Evolutionary conservation across 352 stramenopile species (phyloP).

Genomic region (Phytophthora pinifolia): DNA sequence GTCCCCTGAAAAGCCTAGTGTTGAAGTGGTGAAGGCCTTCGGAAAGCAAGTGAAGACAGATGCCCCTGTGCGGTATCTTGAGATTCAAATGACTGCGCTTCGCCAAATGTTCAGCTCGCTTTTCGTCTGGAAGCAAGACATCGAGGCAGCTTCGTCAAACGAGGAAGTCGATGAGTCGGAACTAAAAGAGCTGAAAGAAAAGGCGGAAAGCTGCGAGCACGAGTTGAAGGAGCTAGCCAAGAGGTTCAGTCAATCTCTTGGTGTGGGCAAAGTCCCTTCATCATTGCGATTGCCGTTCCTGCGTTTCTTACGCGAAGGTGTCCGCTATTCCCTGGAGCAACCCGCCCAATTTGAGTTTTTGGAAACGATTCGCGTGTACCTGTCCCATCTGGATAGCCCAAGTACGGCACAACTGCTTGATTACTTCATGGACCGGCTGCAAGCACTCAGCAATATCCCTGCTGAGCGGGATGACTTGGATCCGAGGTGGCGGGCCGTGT

Average conservation of each 20-base stretch:
- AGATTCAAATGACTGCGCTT: slow-evolving; percentile 88
- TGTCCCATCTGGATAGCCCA: slow-evolving; percentile 69
- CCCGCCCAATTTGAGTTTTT: slow-evolving; percentile 69
- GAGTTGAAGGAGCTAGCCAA: slow-evolving; percentile 77
- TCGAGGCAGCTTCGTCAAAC: slow-evolving; percentile 25
- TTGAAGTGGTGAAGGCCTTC: slow-evolving; percentile 82
- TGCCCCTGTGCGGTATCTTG: slow-evolving; percentile 75
- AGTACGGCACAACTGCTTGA: slow-evolving; percentile 62
- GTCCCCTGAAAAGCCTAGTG: slow-evolving; percentile 41
- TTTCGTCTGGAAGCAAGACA: slow-evolving; percentile 63
- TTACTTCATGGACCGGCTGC: slow-evolving; percentile 70
- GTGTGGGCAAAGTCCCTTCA: slow-evolving; percentile 68
- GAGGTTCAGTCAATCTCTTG: slow-evolving; percentile 79
- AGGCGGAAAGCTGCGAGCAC: slow-evolving; percentile 42
- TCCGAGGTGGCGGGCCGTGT: slow-evolving; percentile 52
- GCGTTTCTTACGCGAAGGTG: slow-evolving; percentile 80
- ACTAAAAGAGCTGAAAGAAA: slow-evolving; percentile 58
- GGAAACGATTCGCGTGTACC: slow-evolving; percentile 60
- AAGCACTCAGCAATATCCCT: slow-evolving; percentile 46
- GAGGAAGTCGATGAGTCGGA: slow-evolving; percentile 36
- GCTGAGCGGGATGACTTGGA: slow-evolving; percentile 42
- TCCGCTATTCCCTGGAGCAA: slow-evolving; percentile 68
- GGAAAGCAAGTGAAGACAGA: slow-evolving; percentile 77
- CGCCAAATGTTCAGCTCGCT: slow-evolving; percentile 69
- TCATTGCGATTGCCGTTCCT: slow-evolving; percentile 76